These are phyloP conservation scores for Diaporthe destruens DNA, from an alignment of 2,329 filamentous ascomycete genomes.

Conservation along the genomic window DNA sequence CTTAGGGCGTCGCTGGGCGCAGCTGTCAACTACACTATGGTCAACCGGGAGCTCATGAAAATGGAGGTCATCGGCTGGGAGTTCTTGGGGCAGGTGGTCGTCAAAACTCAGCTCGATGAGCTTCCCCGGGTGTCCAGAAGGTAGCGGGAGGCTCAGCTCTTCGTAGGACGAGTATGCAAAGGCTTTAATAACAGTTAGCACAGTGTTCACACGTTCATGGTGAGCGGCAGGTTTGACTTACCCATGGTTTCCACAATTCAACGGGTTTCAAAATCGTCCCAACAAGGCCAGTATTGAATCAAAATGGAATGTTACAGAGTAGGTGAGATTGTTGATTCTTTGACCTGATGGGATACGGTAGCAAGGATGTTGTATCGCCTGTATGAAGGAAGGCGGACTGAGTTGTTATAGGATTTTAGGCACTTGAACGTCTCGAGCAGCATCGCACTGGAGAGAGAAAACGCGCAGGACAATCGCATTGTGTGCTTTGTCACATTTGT, in stretches of 20 bases:
- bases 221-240: neutral
- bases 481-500: neutral
- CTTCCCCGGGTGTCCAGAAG: neutral
- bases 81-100: neutral
- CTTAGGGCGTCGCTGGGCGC: neutral
- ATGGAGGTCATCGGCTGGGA: neutral
- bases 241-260: conserved; percentile 1
- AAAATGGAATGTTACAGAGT: neutral
- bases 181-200: conserved; percentile 2
- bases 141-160: neutral
- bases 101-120: neutral
- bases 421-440: too few species aligned
- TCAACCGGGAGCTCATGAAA: neutral
- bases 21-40: neutral
- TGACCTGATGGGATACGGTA: neutral
- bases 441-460: neutral
- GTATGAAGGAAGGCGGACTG: neutral
- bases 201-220: neutral
- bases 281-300: neutral
- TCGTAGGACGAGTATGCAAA: neutral
- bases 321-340: neutral
- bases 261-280: neutral
- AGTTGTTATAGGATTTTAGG: neutral
- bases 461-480: neutral
- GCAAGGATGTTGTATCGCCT: neutral